A percentile compares a stretch with the other conserved stretches of the same genome.
These are phyloP conservation scores for Penicillium chermesinum DNA, from an alignment of 495 filamentous ascomycete species.

Conservation along the genomic window DNA sequence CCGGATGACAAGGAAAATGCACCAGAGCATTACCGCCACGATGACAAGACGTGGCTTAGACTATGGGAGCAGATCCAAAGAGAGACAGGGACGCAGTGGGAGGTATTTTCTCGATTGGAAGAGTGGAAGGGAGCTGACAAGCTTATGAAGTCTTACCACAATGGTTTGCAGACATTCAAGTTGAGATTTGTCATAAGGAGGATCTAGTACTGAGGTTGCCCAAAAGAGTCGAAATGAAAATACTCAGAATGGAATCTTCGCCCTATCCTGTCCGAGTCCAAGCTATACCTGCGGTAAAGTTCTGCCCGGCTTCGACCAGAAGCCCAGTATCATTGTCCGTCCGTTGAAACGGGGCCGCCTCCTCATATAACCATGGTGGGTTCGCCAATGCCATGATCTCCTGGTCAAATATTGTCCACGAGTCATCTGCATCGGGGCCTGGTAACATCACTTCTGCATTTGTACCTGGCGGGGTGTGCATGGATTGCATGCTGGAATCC, in stretches of 20 bases:
- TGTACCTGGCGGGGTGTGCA: slow-evolving; percentile 34
- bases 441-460: slow-evolving; percentile 21
- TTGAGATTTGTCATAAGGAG: slow-evolving; percentile 16
- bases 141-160: slow-evolving; percentile 10
- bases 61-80: slow-evolving; percentile 49
- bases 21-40: slow-evolving; percentile 36
- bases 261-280: slow-evolving; percentile 7
- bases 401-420: slow-evolving; percentile 40
- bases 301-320: slow-evolving; percentile 2
- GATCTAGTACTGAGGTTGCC: too few species aligned
- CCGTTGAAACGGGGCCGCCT: slow-evolving; percentile 5
- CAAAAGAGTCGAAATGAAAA: too few species aligned
- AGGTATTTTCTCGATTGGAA: slow-evolving; percentile 30
- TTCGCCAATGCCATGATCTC: slow-evolving; percentile 34
- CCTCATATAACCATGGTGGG: slow-evolving; percentile 27
- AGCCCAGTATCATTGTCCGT: slow-evolving; percentile 2
- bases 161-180: slow-evolving; percentile 14
- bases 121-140: slow-evolving; percentile 12
- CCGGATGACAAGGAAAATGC: slow-evolving; percentile 19
- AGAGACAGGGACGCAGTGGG: slow-evolving; percentile 41
- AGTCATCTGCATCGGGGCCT: slow-evolving; percentile 19
- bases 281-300: slow-evolving; percentile 7
- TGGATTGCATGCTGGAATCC: slow-evolving; percentile 33
- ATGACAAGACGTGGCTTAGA: slow-evolving; percentile 36
- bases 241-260: background rate